These are phyloP conservation scores for Boletus fagicola DNA, from an alignment of 768 basidiomycete genomes.

Conservation along the genomic window DNA sequence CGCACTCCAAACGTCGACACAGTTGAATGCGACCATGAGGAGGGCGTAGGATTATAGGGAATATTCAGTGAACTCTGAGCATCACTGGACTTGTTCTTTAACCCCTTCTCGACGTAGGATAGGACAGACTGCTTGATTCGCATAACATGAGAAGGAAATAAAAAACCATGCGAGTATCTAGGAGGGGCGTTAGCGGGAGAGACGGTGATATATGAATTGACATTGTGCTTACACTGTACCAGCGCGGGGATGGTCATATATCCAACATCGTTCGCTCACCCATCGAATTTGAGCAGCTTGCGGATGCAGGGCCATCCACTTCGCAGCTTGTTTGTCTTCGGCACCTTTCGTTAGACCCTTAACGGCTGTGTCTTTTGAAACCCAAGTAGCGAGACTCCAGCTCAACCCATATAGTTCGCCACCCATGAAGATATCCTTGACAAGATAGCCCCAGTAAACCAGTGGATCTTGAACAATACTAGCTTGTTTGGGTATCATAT, in stretches of 20 bases:
- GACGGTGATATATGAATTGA: not conserved
- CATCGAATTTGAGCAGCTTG: conserved; percentile 76
- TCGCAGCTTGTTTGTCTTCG: conserved; percentile 91
- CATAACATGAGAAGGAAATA: conserved; percentile 86
- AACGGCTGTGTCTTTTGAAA: conserved; percentile 70
- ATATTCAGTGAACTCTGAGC: conserved; percentile 20
- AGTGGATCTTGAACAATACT: conserved; percentile 54
- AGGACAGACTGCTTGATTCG: conserved; percentile 60
- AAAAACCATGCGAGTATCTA: conserved; percentile 93
- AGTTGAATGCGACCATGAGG: conserved; percentile 73
- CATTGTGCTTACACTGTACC: conserved; percentile 75
- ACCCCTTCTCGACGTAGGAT: conserved; percentile 47
- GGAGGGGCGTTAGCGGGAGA: conserved; percentile 5
- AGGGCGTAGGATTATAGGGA: conserved; percentile 42
- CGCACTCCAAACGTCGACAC: conserved; percentile 82
- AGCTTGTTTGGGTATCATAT: conserved; percentile 7
- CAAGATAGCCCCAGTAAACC: conserved; percentile 87
- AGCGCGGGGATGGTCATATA: conserved; percentile 95
- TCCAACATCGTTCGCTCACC: conserved; percentile 93
- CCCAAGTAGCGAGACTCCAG: conserved; percentile 84
- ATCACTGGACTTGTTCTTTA: conserved; percentile 37
- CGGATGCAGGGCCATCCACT: conserved; percentile 90
- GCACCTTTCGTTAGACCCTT: conserved; percentile 70
- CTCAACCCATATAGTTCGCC: conserved; percentile 92
- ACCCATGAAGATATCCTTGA: conserved; percentile 93